Evolutionary conservation across 139 green algal species (phyloP).

Genomic region (Auxenochlorella pyrenoidosa): DNA sequence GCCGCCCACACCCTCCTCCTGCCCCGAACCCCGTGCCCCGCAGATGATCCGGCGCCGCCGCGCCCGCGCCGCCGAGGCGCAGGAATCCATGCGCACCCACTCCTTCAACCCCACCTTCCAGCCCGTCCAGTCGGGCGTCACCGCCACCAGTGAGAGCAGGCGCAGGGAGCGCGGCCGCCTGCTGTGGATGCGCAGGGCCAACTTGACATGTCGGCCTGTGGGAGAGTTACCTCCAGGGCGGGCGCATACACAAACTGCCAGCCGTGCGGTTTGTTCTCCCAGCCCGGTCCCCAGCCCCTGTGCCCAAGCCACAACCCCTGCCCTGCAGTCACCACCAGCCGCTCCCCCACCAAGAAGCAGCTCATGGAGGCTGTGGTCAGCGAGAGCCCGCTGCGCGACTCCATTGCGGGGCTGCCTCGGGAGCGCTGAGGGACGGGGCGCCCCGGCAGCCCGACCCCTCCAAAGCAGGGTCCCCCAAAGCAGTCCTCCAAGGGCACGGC

Average conservation of each 20-base stretch:
- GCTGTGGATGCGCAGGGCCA: not conserved
- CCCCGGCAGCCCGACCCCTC: no score
- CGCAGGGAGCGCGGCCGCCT: no score
- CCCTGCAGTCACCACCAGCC: constrained; percentile 21
- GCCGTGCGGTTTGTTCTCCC: no score
- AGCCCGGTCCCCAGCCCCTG: no score
- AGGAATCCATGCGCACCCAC: not conserved
- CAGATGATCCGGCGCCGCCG: constrained; percentile 1
- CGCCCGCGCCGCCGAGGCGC: not conserved
- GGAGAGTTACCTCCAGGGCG: no score
- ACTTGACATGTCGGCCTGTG: not conserved
- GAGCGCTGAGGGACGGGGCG: not conserved
- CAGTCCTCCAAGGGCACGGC: not conserved
- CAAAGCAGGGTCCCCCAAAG: no score
- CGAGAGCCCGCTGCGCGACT: constrained; percentile 17
- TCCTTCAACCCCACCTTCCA: constrained; percentile 28
- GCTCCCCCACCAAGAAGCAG: constrained; percentile 29
- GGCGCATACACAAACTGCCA: no score
- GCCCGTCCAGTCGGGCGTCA: not conserved
- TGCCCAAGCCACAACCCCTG: no score
- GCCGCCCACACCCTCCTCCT: no score
- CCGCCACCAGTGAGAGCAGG: not conserved
- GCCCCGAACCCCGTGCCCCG: no score
- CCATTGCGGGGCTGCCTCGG: not conserved
- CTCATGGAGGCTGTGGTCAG: not conserved